Evolutionary conservation across 768 basidiomycete genomes (phyloP).

Genomic region (Lentinus tigrinus): DNA sequence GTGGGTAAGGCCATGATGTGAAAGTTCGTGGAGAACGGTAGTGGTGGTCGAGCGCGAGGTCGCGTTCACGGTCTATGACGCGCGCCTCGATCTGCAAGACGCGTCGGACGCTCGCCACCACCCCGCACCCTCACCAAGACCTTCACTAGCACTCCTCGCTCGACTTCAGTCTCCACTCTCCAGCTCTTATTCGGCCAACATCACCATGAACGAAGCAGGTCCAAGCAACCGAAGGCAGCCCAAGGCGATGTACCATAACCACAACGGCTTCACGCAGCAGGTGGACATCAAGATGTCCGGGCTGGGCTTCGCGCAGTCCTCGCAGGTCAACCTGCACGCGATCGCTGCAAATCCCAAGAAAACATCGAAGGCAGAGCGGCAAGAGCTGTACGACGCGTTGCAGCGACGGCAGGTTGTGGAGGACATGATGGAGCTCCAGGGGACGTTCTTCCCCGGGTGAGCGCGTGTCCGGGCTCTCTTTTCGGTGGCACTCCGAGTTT

Average conservation of each 20-base stretch:
- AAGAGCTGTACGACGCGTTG: slow-evolving; percentile 18
- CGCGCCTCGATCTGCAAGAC: slow-evolving; percentile 6
- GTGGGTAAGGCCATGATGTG: slow-evolving; percentile 76
- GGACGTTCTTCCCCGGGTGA: slow-evolving; percentile 27
- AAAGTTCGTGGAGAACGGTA: neutral
- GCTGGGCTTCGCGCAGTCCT: neutral
- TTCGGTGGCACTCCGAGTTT: neutral
- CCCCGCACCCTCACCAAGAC: neutral
- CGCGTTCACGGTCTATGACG: slow-evolving; percentile 4
- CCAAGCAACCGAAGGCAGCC: neutral
- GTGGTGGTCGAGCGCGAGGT: slow-evolving; percentile 3
- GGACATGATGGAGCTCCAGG: slow-evolving; percentile 24
- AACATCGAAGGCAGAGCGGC: slow-evolving; percentile 5
- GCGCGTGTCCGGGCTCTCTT: neutral
- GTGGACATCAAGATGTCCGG: slow-evolving; percentile 6
- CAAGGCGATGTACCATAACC: neutral
- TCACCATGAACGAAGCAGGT: neutral
- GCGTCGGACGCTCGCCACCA: neutral
- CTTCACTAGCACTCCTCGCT: neutral
- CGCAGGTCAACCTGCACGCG: slow-evolving; percentile 16
- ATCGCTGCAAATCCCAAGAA: slow-evolving; percentile 1
- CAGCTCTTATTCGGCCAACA: neutral
- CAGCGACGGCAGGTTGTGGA: slow-evolving; percentile 20
- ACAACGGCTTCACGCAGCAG: slow-evolving; percentile 9
- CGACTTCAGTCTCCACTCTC: neutral